Evolutionary conservation across 1,284 basidiomycete species (phyloP).

Genomic region (Trichosporon sp.): DNA sequence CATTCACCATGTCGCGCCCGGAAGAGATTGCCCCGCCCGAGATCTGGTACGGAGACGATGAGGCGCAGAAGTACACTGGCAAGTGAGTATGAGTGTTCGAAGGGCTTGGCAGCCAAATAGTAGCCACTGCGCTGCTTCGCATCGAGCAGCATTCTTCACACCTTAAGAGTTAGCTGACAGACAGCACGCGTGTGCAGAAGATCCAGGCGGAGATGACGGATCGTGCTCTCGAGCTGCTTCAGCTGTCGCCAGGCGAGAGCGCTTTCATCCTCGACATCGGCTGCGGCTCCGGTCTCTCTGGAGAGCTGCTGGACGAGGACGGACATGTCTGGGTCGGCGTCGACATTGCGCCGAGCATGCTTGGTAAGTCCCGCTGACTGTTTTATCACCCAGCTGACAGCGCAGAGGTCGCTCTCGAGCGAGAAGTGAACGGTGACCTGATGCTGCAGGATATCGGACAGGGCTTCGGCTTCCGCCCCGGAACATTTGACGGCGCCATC

Average conservation of each 20-base stretch:
- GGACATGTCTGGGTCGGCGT: constrained; percentile 94
- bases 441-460: constrained; percentile 92
- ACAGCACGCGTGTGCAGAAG: constrained; percentile 78
- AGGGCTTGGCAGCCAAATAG: too few relatives aligned
- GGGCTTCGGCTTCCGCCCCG: constrained; percentile 91
- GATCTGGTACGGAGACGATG: constrained; percentile 94
- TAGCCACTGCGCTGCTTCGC: constrained; percentile 35
- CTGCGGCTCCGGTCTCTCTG: constrained; percentile 96
- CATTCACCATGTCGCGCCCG: constrained; percentile 78
- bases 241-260: constrained; percentile 72
- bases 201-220: constrained; percentile 99
- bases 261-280: constrained; percentile 93
- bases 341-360: constrained; percentile 96
- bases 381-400: constrained; percentile 9
- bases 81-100: constrained; percentile 64
- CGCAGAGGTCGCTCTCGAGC: constrained; percentile 86
- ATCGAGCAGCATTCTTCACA: too few relatives aligned
- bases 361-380: constrained; percentile 64
- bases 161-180: constrained; percentile 23
- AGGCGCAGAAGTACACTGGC: constrained; percentile 94
- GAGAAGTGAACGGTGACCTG: constrained; percentile 90
- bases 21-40: constrained; percentile 95
- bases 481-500: constrained; percentile 96
- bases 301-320: constrained; percentile 89
- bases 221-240: constrained; percentile 87